A percentile compares a stretch with the other conserved stretches of the same genome.
phyloP scores from a whole-genome alignment of 2,329 filamentous ascomycete genomes.

The Trichophyton mentagrophytes region DNA sequence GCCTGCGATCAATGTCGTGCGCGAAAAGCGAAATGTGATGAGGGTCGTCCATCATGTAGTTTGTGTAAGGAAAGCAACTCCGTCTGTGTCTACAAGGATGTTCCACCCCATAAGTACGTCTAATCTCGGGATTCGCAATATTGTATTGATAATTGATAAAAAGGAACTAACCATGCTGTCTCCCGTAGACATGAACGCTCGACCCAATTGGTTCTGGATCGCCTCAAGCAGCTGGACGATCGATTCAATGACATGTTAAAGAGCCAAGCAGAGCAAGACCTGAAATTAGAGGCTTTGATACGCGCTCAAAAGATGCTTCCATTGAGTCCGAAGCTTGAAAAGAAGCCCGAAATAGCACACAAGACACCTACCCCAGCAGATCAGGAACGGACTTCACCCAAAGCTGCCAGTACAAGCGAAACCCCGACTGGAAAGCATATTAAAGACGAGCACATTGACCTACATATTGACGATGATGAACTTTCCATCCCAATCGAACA shows the following conservation, averaged over 20 bases:
- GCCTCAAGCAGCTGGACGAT: slow-evolving; percentile 23
- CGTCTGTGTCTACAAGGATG: slow-evolving; percentile 77
- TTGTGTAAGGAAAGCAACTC: slow-evolving; percentile 76
- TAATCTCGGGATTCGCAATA: slow-evolving; percentile 1
- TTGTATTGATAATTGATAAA: not conserved
- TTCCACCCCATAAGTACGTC: slow-evolving; percentile 75
- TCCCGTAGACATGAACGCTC: slow-evolving; percentile 28
- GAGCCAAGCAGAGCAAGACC: slow-evolving; percentile 6
- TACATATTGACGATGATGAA: slow-evolving; percentile 35
- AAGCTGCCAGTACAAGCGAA: not conserved
- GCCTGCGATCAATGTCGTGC: slow-evolving; percentile 84
- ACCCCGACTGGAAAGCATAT: not conserved
- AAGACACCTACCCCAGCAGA: not conserved
- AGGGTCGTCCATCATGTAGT: slow-evolving; percentile 68
- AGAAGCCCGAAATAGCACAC: not conserved
- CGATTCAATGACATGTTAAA: slow-evolving; percentile 10
- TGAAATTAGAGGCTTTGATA: slow-evolving; percentile 10
- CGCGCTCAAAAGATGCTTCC: slow-evolving; percentile 3
- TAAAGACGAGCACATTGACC: slow-evolving; percentile 33
- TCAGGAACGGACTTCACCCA: not conserved
- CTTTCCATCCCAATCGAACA: slow-evolving; percentile 72
- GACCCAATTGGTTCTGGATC: slow-evolving; percentile 27
- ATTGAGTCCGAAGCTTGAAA: not conserved
- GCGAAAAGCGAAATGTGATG: slow-evolving; percentile 84
- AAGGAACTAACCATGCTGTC: slow-evolving; percentile 13